Conservation (phyloP, 2,329 filamentous ascomycete genomes). For the Fusarium nurragi region DNA sequence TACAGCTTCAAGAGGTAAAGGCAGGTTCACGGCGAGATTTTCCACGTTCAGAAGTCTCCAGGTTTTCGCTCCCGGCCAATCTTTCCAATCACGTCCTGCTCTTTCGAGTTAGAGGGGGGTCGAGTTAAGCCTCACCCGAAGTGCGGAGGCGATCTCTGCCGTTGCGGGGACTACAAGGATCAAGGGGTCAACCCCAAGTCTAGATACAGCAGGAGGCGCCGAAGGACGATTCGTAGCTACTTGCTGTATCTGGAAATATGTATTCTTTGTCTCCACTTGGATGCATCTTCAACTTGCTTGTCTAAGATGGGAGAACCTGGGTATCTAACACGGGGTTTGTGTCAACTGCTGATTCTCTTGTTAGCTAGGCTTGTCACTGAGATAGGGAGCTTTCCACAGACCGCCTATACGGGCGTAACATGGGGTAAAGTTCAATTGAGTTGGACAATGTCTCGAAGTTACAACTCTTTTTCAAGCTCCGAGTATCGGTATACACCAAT, state of each 20-base stretch:
- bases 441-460: conserved; percentile 1
- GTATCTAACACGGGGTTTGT: neutral
- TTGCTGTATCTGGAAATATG: conserved; percentile 11
- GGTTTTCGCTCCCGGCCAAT: neutral
- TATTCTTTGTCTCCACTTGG: conserved; percentile 1
- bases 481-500: conserved; percentile 6
- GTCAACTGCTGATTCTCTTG: neutral
- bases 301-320: neutral
- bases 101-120: neutral
- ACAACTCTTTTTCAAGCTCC: conserved; percentile 6
- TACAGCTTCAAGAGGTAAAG: neutral
- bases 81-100: conserved; percentile 6
- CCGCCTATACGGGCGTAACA: neutral
- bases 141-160: conserved; percentile 13
- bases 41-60: neutral
- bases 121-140: conserved; percentile 9
- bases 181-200: neutral
- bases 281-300: neutral
- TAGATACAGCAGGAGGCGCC: conserved; percentile 24
- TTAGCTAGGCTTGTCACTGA: neutral
- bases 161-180: neutral
- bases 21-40: conserved; percentile 1
- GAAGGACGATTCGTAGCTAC: conserved; percentile 11
- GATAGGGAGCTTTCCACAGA: neutral
- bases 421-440: neutral